A percentile compares a stretch with the other conserved stretches of the same genome.
phyloP scores from a whole-genome alignment of 331 rosid genomes.

The Cydonia oblonga region DNA sequence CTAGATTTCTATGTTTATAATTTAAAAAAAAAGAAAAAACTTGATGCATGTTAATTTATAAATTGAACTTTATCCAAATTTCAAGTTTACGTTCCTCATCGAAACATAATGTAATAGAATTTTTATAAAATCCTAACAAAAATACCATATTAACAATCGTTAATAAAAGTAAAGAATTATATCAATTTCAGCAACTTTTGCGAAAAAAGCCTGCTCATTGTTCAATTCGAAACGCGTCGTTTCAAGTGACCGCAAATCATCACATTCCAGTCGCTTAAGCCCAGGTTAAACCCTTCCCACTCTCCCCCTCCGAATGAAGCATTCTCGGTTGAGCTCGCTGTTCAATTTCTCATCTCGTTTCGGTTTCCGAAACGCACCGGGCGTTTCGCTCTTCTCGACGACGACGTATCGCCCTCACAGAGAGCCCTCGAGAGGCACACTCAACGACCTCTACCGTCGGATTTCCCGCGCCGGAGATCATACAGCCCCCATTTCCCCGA shows the following conservation, averaged over 20 bases:
- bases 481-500: not conserved
- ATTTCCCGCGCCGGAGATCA: conserved; percentile 6
- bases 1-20: no score
- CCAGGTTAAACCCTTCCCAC: not conserved
- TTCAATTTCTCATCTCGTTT: not conserved
- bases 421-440: not conserved
- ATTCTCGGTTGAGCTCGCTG: not conserved
- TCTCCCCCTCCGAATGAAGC: not conserved
- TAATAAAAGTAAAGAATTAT: no score
- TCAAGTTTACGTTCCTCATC: no score
- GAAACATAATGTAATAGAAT: no score
- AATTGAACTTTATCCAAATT: no score
- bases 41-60: no score
- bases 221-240: not conserved
- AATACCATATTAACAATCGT: no score
- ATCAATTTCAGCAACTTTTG: no score
- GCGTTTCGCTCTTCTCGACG: conserved; percentile 3
- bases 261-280: not conserved
- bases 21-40: no score
- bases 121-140: no score
- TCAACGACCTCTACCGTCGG: not conserved
- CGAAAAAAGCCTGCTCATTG: no score
- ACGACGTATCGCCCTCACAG: not conserved
- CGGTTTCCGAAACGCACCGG: not conserved
- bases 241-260: not conserved